Evolutionary conservation across 2,329 filamentous ascomycete species (phyloP).

Genomic region (Aureobasidium vineae): DNA sequence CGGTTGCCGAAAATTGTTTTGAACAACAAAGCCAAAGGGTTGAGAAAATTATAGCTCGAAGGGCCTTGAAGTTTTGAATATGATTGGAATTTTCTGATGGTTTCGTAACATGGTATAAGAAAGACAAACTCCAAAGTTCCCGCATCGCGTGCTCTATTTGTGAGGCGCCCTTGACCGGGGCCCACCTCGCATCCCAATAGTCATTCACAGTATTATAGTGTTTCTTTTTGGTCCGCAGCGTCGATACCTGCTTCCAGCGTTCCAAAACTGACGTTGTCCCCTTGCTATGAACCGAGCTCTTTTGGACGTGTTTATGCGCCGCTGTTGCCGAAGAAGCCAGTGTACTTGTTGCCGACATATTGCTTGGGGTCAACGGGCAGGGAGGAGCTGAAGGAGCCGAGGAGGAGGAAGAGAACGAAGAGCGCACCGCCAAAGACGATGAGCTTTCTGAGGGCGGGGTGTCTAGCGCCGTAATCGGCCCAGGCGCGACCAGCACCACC

Average conservation of each 20-base stretch:
- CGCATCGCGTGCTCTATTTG: conserved; percentile 2
- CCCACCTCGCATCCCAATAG: conserved; percentile 8
- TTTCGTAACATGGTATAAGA: conserved; percentile 15
- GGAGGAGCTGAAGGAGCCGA: conserved; percentile 50
- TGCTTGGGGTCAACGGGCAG: conserved; percentile 33
- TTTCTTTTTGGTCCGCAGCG: conserved; percentile 4
- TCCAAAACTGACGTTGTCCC: not conserved
- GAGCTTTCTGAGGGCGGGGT: conserved; percentile 75
- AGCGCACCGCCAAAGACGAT: conserved; percentile 65
- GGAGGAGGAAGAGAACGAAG: conserved; percentile 65
- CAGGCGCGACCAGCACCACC: conserved; percentile 71
- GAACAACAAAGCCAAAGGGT: not conserved
- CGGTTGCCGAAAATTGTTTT: not conserved
- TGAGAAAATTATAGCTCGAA: not conserved
- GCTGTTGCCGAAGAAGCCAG: conserved; percentile 17
- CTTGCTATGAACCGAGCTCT: not conserved
- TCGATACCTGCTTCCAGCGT: conserved; percentile 4
- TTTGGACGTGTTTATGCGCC: not conserved
- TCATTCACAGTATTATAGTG: conserved; percentile 24
- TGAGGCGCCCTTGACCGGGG: not conserved
- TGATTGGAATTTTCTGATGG: conserved; percentile 1
- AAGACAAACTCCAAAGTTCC: conserved; percentile 8
- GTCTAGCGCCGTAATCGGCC: conserved; percentile 78
- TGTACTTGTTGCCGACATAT: conserved; percentile 21
- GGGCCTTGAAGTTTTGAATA: not conserved